Percentiles rank a stretch among this genome's conserved stretches.
Evolutionary conservation across 768 basidiomycete species (phyloP).

Genomic region (Porpolomopsis calyptriformis): DNA sequence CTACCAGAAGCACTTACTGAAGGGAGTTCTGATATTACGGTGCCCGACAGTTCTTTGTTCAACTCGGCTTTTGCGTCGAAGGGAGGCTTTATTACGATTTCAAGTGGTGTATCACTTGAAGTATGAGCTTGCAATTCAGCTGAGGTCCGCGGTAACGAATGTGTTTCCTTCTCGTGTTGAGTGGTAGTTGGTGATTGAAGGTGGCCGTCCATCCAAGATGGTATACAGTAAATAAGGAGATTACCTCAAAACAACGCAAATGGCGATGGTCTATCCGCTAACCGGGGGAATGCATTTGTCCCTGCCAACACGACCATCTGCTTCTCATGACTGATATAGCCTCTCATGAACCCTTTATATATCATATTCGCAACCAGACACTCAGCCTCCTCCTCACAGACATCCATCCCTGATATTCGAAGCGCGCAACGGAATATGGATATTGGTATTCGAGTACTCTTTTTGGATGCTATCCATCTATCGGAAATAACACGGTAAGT

Average conservation of each 20-base stretch:
- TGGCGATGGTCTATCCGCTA: constrained; percentile 52
- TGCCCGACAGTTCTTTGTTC: too few species aligned
- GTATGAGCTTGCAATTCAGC: too few species aligned
- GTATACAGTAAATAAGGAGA: neutral
- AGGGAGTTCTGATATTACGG: too few species aligned
- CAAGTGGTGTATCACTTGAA: too few species aligned
- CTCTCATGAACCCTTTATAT: constrained; percentile 83
- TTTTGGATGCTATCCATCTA: constrained; percentile 75
- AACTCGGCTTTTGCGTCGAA: too few species aligned
- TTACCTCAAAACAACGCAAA: constrained; percentile 27
- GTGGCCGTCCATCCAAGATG: neutral
- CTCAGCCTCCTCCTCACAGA: constrained; percentile 76
- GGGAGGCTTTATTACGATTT: too few species aligned
- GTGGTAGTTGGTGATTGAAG: too few species aligned
- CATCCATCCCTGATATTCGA: constrained; percentile 56
- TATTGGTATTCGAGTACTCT: constrained; percentile 70
- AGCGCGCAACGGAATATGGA: constrained; percentile 73
- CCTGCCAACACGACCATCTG: constrained; percentile 86
- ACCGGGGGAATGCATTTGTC: constrained; percentile 68
- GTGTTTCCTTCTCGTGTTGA: too few species aligned
- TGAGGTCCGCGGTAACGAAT: too few species aligned
- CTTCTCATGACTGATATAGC: constrained; percentile 94
- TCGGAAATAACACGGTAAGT: neutral
- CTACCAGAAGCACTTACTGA: too few species aligned
- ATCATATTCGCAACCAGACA: constrained; percentile 94